Evolutionary conservation across 2,329 filamentous ascomycete species (phyloP), one percentile per base, ranked within the genome.

Genomic region (Fusarium newnesense): DNA sequence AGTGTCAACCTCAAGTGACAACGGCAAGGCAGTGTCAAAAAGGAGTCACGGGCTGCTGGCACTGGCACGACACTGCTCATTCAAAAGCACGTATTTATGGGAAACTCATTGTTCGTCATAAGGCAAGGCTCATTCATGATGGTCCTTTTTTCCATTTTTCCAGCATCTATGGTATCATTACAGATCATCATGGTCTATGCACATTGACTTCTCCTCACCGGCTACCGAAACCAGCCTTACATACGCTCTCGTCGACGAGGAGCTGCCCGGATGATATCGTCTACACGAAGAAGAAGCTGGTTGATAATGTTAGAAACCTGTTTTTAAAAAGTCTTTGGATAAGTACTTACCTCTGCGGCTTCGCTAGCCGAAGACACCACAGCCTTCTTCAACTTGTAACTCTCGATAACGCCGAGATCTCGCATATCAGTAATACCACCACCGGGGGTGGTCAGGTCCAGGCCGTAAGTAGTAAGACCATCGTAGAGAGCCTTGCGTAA

Each of bases 301-400:
- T 18, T 7, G 11, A 43, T 10, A 13, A 46, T 39, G 76, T 81
- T 75, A 81, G 78, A 49, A 36, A 7, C 12, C 1, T 59, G 9
- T 24, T 3, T 19, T 5, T 13, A 9, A 34, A 34, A 16, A 13
- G 26, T 16, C 16, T 19, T n/a, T 13, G 18, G 39, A 11, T 16
- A 24, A 13, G 28, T 24, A 82, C 91, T 86, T 87, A 97, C 94
- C 89, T 99, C 96, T 75, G 96, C 95, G 72, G 96, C 96, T 85
- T 99, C 96, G 66, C 94, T 97, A 28, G 96, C 96, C 70, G 95
- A 97, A 60, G 93, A 97, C 58, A 99, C 96, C 61, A 99, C 96
- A n/a, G 96, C 96, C 81, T 91, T 93, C 90, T 99, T 99, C 81
- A 99, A 86, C 88, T 99, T 99, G 88, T 98, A 98, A 83, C 94